Conservation (phyloP, 2,329 filamentous ascomycete species). For the Endocalyx cinctus region DNA sequence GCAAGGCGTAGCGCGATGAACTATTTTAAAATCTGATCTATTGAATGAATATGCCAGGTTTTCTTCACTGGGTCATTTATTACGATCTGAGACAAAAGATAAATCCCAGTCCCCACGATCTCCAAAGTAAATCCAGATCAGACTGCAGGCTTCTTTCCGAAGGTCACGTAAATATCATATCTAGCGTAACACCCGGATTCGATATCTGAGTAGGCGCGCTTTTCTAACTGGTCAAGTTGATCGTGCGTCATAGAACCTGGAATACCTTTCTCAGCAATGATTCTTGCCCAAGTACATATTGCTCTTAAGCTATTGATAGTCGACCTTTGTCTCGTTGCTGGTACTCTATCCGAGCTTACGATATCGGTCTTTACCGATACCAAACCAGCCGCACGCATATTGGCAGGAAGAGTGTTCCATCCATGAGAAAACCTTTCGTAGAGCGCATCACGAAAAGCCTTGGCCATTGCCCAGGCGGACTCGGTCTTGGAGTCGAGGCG, state of each 20-base stretch:
- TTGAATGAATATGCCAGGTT: too few species aligned
- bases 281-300: slow-evolving; percentile 6
- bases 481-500: slow-evolving; percentile 1
- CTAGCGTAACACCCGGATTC: slow-evolving; percentile 6
- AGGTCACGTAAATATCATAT: slow-evolving; percentile 6
- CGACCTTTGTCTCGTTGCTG: slow-evolving; percentile 5
- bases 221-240: slow-evolving; percentile 5
- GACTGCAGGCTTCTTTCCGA: too few species aligned
- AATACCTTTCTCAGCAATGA: slow-evolving; percentile 3
- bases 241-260: slow-evolving; percentile 3
- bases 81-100: too few species aligned
- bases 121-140: too few species aligned
- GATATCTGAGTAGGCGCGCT: slow-evolving; percentile 5
- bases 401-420: slow-evolving; percentile 5
- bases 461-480: not conserved
- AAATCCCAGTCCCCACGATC: too few species aligned
- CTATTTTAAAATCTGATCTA: too few species aligned
- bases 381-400: slow-evolving; percentile 8
- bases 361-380: not conserved
- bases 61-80: too few species aligned
- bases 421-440: slow-evolving; percentile 6
- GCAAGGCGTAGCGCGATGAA: too few species aligned
- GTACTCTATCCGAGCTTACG: slow-evolving; percentile 8
- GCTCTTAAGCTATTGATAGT: slow-evolving; percentile 1
- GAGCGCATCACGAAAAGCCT: slow-evolving; percentile 1